Conservation (phyloP, 352 stramenopile genomes). For the Pythium chondricola region DNA sequence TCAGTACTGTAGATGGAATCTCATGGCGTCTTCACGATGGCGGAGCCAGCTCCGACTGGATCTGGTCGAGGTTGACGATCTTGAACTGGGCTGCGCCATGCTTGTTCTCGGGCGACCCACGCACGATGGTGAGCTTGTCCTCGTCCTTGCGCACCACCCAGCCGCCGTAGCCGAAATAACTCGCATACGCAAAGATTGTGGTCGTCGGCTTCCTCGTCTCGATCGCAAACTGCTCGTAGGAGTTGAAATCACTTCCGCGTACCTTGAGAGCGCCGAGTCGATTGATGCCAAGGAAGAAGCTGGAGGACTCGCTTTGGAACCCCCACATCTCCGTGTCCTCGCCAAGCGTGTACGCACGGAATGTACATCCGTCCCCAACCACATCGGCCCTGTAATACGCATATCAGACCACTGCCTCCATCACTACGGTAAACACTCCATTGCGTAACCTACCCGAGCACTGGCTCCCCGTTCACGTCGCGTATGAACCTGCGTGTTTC, state of each 20-base stretch:
- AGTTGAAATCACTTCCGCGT: slow-evolving; percentile 45
- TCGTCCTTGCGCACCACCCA: slow-evolving; percentile 36
- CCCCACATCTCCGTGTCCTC: slow-evolving; percentile 75
- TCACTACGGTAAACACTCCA: not conserved
- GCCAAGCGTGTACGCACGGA: slow-evolving; percentile 68
- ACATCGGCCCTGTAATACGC: slow-evolving; percentile 42
- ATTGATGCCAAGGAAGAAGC: slow-evolving; percentile 65
- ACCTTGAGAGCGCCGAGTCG: slow-evolving; percentile 64
- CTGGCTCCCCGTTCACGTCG: slow-evolving; percentile 49
- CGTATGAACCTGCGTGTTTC: slow-evolving; percentile 42
- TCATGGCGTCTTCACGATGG: too few species aligned
- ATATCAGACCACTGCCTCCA: not conserved
- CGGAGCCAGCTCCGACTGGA: slow-evolving; percentile 10
- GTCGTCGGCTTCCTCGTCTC: slow-evolving; percentile 38
- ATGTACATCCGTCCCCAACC: slow-evolving; percentile 51
- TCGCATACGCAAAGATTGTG: slow-evolving; percentile 56
- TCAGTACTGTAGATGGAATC: too few species aligned
- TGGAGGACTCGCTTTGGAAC: slow-evolving; percentile 67
- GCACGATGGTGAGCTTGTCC: slow-evolving; percentile 39
- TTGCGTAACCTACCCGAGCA: slow-evolving; percentile 35
- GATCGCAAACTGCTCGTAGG: slow-evolving; percentile 75
- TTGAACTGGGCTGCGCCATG: slow-evolving; percentile 41
- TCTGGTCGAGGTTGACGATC: slow-evolving; percentile 50
- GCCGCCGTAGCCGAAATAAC: slow-evolving; percentile 65
- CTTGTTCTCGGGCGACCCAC: slow-evolving; percentile 66